phyloP scores from a whole-genome alignment of 179 eudicot species.

The Monotropa hypopitys region DNA sequence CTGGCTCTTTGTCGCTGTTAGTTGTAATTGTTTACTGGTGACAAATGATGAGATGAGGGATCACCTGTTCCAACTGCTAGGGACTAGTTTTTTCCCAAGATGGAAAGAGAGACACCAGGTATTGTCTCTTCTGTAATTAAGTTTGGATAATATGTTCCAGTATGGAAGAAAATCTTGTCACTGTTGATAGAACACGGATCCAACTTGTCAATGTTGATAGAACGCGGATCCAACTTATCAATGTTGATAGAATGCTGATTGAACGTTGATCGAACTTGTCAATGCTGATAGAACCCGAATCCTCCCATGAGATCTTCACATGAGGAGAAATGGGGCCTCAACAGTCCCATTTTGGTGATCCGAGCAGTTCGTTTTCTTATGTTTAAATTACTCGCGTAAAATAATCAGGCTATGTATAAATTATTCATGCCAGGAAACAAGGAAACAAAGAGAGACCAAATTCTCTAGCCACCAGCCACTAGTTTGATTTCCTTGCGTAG shows the following conservation, averaged over 20 bases:
- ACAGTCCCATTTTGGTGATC: not conserved
- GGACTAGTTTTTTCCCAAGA: slow-evolving; percentile 47
- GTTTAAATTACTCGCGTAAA: no score
- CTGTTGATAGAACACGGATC: not conserved
- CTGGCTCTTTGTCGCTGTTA: slow-evolving; percentile 47
- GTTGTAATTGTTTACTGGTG: slow-evolving; percentile 38
- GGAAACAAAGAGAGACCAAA: not conserved
- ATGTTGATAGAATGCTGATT: not conserved
- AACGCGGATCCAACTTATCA: not conserved
- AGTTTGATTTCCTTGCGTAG: not conserved
- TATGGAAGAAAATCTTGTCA: not conserved
- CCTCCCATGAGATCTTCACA: not conserved
- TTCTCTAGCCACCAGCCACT: not conserved
- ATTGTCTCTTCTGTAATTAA: not conserved
- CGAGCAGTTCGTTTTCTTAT: not conserved
- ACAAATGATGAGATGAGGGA: slow-evolving; percentile 60
- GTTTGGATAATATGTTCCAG: not conserved
- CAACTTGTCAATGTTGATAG: not conserved
- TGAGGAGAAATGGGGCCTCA: not conserved
- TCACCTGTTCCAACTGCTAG: slow-evolving; percentile 41
- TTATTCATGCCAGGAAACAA: not conserved
- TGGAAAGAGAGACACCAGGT: slow-evolving; percentile 64
- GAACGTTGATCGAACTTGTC: not conserved
- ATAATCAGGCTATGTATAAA: not conserved
- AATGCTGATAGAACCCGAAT: not conserved